These are phyloP conservation scores for Xylariaceae sp. DNA, from an alignment of 2,329 filamentous ascomycete species.

Conservation along the genomic window DNA sequence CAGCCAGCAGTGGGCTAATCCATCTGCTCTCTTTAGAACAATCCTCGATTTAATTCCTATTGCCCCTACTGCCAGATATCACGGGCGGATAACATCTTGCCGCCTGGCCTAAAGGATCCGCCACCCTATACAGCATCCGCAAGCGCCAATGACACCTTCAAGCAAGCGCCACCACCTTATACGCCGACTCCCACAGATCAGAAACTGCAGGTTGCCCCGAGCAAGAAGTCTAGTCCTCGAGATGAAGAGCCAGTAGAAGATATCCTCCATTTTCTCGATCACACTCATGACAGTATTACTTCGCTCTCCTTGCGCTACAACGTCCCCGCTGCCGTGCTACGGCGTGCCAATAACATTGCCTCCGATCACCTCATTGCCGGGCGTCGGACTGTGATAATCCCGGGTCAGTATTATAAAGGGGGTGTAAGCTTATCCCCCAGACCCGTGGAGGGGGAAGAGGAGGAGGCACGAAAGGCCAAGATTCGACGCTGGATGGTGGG, in stretches of 20 bases:
- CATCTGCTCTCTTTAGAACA: conserved; percentile 42
- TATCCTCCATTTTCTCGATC: conserved; percentile 70
- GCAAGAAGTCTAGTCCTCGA: conserved; percentile 31
- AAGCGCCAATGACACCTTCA: conserved; percentile 29
- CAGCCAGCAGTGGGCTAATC: conserved; percentile 14
- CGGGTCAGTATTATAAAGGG: conserved; percentile 63
- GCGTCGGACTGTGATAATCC: conserved; percentile 66
- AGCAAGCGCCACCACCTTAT: conserved; percentile 39
- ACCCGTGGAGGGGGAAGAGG: conserved; percentile 70
- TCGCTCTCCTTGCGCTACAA: conserved; percentile 69
- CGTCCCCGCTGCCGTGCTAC: conserved; percentile 60
- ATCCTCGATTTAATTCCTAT: conserved; percentile 62
- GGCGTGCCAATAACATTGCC: conserved; percentile 64
- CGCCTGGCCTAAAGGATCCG: conserved; percentile 64
- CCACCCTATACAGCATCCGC: conserved; percentile 55
- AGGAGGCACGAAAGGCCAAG: conserved; percentile 65
- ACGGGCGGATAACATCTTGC: conserved; percentile 45
- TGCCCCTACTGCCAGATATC: conserved; percentile 77
- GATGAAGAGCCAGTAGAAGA: conserved; percentile 48
- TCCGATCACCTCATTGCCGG: conserved; percentile 68
- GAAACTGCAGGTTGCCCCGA: conserved; percentile 6
- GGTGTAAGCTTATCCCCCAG: conserved; percentile 64
- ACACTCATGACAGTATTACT: conserved; percentile 61
- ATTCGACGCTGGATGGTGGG: conserved; percentile 74
- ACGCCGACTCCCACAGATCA: conserved; percentile 27